A percentile compares a stretch with the other conserved stretches of the same genome.
Evolutionary conservation across 2,329 filamentous ascomycete species (phyloP).

Genomic region (Davidsoniella neocaledoniae): DNA sequence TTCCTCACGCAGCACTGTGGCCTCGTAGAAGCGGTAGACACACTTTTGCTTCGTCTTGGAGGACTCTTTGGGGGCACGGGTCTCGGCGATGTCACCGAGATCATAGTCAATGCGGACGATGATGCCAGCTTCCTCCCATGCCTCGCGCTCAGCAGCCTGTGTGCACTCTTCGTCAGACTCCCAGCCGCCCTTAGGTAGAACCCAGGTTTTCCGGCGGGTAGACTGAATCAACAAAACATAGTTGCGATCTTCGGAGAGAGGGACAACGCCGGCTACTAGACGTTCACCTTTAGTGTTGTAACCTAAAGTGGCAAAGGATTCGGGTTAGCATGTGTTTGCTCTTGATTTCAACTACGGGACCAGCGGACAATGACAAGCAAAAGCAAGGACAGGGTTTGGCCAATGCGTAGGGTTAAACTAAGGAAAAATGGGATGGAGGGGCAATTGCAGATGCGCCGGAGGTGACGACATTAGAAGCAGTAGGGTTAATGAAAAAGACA

Average conservation of each 20-base stretch:
- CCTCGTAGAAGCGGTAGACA: constrained; percentile 71
- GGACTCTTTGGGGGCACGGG: constrained; percentile 57
- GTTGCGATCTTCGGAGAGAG: constrained; percentile 69
- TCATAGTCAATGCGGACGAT: constrained; percentile 70
- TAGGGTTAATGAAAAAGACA: neutral
- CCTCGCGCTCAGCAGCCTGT: constrained; percentile 74
- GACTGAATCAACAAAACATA: constrained; percentile 90
- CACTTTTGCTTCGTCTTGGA: constrained; percentile 45
- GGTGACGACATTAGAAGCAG: constrained; percentile 1
- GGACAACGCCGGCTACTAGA: constrained; percentile 86
- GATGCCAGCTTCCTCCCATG: constrained; percentile 96
- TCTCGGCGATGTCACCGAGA: constrained; percentile 73
- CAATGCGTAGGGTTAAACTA: neutral
- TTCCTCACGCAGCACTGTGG: constrained; percentile 72
- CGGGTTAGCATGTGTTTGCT: neutral
- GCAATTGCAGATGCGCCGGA: constrained; percentile 11
- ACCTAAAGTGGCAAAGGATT: constrained; percentile 34
- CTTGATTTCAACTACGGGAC: neutral
- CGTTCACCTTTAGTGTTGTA: constrained; percentile 87
- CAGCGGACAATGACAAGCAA: neutral
- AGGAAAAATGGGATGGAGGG: constrained; percentile 12
- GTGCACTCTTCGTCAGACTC: constrained; percentile 82
- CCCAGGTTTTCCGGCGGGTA: constrained; percentile 80
- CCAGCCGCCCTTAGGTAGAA: constrained; percentile 95
- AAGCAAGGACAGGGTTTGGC: neutral